Evolutionary conservation across 139 green algal species (phyloP).

Genomic region (Zygnema circumcarinatum): DNA sequence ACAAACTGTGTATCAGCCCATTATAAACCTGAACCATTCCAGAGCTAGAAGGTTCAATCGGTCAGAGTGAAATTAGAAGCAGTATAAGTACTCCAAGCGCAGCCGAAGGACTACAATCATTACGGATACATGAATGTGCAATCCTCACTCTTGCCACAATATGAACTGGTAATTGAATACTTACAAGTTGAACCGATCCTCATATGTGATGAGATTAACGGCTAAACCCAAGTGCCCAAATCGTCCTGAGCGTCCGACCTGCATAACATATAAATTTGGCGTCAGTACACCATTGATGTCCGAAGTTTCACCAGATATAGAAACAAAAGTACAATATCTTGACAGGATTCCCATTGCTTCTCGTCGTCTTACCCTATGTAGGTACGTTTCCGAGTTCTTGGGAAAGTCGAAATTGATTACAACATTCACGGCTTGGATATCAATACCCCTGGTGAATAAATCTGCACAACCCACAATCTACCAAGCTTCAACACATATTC

Average conservation of each 20-base stretch:
- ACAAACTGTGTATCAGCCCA: too few species aligned
- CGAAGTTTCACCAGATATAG: slow-evolving; percentile 1
- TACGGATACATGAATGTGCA: too few species aligned
- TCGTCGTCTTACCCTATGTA: slow-evolving; percentile 98
- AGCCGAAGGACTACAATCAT: too few species aligned
- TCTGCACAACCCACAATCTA: slow-evolving; percentile 70
- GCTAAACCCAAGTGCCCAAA: slow-evolving; percentile 99
- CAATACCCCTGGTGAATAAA: slow-evolving; percentile 96
- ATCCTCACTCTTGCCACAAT: too few species aligned
- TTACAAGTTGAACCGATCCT: slow-evolving; percentile 97
- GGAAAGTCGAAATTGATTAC: slow-evolving; percentile 99
- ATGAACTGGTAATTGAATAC: too few species aligned
- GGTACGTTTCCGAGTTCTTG: slow-evolving; percentile 98
- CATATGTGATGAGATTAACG: slow-evolving; percentile 98
- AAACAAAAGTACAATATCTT: background rate
- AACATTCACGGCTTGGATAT: slow-evolving; percentile 99
- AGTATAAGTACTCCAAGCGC: too few species aligned
- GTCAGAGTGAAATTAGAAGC: too few species aligned
- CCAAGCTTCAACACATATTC: background rate
- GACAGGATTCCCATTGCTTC: too few species aligned
- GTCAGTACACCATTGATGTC: background rate
- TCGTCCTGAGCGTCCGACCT: slow-evolving; percentile 90
- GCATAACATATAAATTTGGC: slow-evolving; percentile 33
- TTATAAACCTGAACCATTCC: background rate
- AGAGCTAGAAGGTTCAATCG: background rate